Conservation (phyloP, 495 filamentous ascomycete species). For the Podospora pseudoanserina region DNA sequence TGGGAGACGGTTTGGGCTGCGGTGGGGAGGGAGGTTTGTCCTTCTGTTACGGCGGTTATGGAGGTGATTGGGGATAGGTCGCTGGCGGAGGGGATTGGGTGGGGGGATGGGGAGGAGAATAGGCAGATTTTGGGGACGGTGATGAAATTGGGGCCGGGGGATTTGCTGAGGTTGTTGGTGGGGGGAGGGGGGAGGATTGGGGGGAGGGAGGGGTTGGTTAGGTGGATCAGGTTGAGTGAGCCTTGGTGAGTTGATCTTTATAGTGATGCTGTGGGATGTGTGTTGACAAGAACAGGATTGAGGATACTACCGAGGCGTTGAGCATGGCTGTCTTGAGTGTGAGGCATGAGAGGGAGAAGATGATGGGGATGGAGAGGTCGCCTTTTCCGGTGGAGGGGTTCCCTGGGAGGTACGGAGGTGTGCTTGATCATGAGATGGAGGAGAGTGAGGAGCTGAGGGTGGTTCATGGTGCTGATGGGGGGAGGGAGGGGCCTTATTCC, state of each 20-base stretch:
- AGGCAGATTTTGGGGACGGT: conserved; percentile 31
- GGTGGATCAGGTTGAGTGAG: conserved; percentile 20
- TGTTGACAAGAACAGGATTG: conserved; percentile 14
- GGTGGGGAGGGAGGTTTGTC: conserved; percentile 37
- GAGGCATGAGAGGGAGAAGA: background rate
- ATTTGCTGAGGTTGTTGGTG: conserved; percentile 37
- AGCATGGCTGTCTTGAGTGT: background rate
- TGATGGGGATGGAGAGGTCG: background rate
- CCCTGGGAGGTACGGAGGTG: conserved; percentile 15
- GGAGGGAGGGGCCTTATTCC: conserved; percentile 8
- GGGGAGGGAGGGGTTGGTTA: conserved; percentile 27
- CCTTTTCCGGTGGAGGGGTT: background rate
- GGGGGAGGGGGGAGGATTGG: conserved; percentile 29
- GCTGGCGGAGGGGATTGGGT: conserved; percentile 34
- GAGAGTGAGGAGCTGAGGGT: conserved; percentile 14
- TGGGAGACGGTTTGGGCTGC: conserved; percentile 30
- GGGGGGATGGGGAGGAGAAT: conserved; percentile 31
- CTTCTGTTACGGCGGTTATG: conserved; percentile 31
- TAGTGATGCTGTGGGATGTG: background rate
- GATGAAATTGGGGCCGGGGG: conserved; percentile 38
- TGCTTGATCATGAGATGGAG: conserved; percentile 19
- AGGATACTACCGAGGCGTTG: conserved; percentile 21
- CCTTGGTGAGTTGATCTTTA: conserved; percentile 16
- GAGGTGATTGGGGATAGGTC: conserved; percentile 11
- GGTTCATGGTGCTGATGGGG: conserved; percentile 16